Evolutionary conservation across 441 rosid species (phyloP).

Genomic region (Sinapis alba): DNA sequence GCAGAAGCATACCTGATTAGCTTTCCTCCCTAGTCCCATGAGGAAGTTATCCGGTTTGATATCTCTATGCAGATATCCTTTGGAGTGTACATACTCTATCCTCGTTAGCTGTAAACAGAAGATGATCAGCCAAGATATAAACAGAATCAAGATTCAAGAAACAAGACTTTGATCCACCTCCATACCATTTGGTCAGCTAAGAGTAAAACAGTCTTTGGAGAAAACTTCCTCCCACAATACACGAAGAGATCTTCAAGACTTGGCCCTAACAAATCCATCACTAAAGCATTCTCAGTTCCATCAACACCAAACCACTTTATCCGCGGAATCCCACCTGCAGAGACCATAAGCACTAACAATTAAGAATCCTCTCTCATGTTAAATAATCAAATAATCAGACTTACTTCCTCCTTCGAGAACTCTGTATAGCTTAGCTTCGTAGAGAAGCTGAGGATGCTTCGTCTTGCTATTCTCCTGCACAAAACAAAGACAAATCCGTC

Average conservation of each 20-base stretch:
- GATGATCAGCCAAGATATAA: background rate
- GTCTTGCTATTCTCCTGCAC: constrained; percentile 67
- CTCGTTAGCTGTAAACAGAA: constrained; percentile 63
- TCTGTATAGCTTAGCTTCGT: constrained; percentile 66
- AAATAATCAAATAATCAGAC: constrained; percentile 26
- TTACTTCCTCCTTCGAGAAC: constrained; percentile 74
- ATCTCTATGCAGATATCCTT: constrained; percentile 91
- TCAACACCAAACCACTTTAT: constrained; percentile 66
- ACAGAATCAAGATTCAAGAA: background rate
- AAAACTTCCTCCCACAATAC: constrained; percentile 70
- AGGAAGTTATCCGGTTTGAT: constrained; percentile 96
- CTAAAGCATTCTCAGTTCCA: constrained; percentile 58
- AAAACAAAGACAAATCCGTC: background rate
- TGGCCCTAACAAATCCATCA: constrained; percentile 67
- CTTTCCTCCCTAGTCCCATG: constrained; percentile 94
- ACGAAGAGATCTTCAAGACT: constrained; percentile 73
- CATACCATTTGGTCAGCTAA: constrained; percentile 76
- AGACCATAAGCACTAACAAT: background rate
- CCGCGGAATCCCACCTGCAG: constrained; percentile 58
- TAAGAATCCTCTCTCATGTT: background rate
- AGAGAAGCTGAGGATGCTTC: constrained; percentile 67
- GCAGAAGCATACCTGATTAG: constrained; percentile 68
- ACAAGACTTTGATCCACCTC: background rate
- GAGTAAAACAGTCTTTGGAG: constrained; percentile 63
- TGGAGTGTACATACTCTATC: constrained; percentile 84